phyloP scores from a whole-genome alignment of 2,329 filamentous ascomycete species.

The Colletotrichum horii region DNA sequence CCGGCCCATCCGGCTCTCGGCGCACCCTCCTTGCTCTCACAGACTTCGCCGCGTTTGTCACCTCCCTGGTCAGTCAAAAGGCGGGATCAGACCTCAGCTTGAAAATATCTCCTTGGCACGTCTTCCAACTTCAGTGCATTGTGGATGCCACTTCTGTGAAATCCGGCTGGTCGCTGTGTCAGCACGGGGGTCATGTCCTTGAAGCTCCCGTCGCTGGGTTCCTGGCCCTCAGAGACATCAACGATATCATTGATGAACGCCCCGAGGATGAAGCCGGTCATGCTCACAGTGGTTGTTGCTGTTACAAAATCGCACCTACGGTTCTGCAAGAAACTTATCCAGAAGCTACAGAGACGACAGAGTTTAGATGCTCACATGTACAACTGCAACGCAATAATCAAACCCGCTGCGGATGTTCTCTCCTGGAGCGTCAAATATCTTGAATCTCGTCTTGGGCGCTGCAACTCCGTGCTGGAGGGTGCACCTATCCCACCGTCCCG shows the following conservation, averaged over 20 bases:
- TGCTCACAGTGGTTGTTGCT: no score
- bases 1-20: background rate
- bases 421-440: no score
- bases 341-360: no score
- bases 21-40: constrained; percentile 47
- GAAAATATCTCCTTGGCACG: constrained; percentile 50
- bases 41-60: constrained; percentile 50
- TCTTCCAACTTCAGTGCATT: constrained; percentile 56
- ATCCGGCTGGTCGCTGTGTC: constrained; percentile 44
- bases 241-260: background rate
- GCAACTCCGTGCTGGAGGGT: no score
- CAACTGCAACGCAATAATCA: no score
- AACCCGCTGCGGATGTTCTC: no score
- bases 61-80: constrained; percentile 49
- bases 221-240: background rate
- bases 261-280: background rate
- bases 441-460: no score
- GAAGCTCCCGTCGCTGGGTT: constrained; percentile 25
- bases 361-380: no score
- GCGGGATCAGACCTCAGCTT: constrained; percentile 37
- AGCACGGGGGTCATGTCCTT: constrained; percentile 39
- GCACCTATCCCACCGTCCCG: background rate
- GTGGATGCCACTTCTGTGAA: constrained; percentile 50
- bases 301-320: no score
- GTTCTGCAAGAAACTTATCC: no score